Conservation (phyloP, 306 rosid species). For the Ammopiptanthus mongolicus region DNA sequence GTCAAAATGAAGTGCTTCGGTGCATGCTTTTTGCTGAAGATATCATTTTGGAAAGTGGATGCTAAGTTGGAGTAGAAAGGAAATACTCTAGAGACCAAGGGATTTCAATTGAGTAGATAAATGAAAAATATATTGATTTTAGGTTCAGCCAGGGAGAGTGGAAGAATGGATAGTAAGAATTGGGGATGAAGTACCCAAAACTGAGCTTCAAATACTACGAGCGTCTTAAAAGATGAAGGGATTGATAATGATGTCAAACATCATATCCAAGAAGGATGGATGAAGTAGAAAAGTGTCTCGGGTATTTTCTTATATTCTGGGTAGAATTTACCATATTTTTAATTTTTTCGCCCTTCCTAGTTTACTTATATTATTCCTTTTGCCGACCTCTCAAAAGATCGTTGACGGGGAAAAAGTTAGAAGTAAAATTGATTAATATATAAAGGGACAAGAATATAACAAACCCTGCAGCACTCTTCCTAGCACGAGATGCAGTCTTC, state of each 20-base stretch:
- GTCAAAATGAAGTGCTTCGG: neutral
- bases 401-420: neutral
- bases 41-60: neutral
- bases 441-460: slow-evolving; percentile 22
- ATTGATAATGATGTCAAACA: neutral
- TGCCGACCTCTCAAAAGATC: neutral
- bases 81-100: neutral
- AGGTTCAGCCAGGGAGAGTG: neutral
- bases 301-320: neutral
- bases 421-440: slow-evolving; percentile 14
- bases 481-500: slow-evolving; percentile 94
- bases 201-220: neutral
- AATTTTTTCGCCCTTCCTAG: neutral
- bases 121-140: neutral
- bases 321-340: neutral
- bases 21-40: neutral
- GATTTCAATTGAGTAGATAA: neutral
- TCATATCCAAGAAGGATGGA: neutral
- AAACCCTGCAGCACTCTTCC: slow-evolving; percentile 97
- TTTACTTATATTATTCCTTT: slow-evolving; percentile 1
- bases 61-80: neutral
- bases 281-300: neutral
- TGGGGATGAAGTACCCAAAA: neutral
- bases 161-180: neutral
- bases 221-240: neutral